phyloP scores from a whole-genome alignment of 768 basidiomycete species.

The Suillus tomentosus region DNA sequence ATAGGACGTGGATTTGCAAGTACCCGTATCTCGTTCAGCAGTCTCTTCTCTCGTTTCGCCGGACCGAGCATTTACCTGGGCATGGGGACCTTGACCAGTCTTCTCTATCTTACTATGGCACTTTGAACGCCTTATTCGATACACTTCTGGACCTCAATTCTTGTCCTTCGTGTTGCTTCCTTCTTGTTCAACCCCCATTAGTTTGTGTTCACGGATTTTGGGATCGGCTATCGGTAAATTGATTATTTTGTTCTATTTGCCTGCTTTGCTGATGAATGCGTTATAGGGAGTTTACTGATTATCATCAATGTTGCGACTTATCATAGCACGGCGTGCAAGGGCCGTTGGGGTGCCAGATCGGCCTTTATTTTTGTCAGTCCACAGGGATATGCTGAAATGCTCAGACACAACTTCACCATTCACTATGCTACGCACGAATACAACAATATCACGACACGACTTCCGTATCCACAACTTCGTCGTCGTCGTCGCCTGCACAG shows the following conservation, averaged over 20 bases:
- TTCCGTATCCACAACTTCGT: too few relatives aligned
- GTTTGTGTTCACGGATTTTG: slow-evolving; percentile 96
- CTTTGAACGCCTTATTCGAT: slow-evolving; percentile 91
- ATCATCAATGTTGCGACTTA: too few relatives aligned
- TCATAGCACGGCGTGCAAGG: too few relatives aligned
- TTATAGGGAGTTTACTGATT: slow-evolving; percentile 69
- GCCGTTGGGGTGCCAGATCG: too few relatives aligned
- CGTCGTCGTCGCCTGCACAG: not conserved
- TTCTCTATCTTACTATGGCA: slow-evolving; percentile 91
- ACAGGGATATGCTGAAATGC: too few relatives aligned
- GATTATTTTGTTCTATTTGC: not conserved
- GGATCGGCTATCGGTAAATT: slow-evolving; percentile 88
- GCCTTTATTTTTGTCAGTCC: too few relatives aligned
- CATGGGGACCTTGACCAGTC: slow-evolving; percentile 87
- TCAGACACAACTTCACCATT: too few relatives aligned
- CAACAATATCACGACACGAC: too few relatives aligned
- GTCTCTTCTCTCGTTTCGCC: slow-evolving; percentile 96
- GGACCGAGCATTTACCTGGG: slow-evolving; percentile 98
- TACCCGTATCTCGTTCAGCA: slow-evolving; percentile 90
- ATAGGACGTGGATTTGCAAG: slow-evolving; percentile 99
- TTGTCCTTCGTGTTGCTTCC: slow-evolving; percentile 89
- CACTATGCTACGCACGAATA: too few relatives aligned
- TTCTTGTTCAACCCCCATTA: slow-evolving; percentile 99
- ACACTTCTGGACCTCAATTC: slow-evolving; percentile 97
- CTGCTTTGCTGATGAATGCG: not conserved